These are phyloP conservation scores for Rutstroemia sp. DNA, from an alignment of 2,329 filamentous ascomycete genomes.

Conservation along the genomic window DNA sequence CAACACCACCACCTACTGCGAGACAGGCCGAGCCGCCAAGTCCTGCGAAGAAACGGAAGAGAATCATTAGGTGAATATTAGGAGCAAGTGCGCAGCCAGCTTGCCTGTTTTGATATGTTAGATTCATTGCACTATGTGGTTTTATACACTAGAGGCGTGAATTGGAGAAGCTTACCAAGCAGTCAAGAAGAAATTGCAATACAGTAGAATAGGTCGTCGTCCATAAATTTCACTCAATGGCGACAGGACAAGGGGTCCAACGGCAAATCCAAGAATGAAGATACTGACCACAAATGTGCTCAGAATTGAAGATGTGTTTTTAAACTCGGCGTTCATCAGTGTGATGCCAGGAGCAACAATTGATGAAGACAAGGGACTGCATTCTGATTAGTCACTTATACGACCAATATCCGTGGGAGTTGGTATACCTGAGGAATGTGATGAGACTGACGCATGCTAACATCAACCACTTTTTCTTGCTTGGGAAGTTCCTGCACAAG, in stretches of 20 bases:
- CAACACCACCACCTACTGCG: conserved; percentile 53
- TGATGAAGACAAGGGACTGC: conserved; percentile 29
- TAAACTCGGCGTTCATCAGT: conserved; percentile 16
- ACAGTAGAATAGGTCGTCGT: conserved; percentile 43
- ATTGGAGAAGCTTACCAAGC: conserved; percentile 32
- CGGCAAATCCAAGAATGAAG: conserved; percentile 50
- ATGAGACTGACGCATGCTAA: conserved; percentile 7
- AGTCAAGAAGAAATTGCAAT: conserved; percentile 36
- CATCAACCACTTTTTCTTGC: conserved; percentile 9
- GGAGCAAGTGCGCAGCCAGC: conserved; percentile 40
- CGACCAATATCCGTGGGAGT: not conserved
- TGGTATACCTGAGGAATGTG: conserved; percentile 12
- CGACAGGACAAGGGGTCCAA: conserved; percentile 50
- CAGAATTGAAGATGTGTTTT: conserved; percentile 12
- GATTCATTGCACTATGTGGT: not conserved
- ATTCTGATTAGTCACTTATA: conserved; percentile 6
- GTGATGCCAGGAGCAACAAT: conserved; percentile 37
- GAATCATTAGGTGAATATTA: conserved; percentile 40
- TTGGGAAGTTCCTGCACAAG: not conserved
- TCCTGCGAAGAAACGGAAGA: conserved; percentile 54
- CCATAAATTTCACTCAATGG: conserved; percentile 60
- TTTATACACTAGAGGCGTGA: conserved; percentile 27
- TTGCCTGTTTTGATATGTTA: conserved; percentile 17
- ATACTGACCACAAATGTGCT: conserved; percentile 32
- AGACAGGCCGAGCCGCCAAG: conserved; percentile 32